These are phyloP conservation scores for Zygotorulaspora florentina DNA, from an alignment of 805 yeast genomes.

Conservation along the genomic window DNA sequence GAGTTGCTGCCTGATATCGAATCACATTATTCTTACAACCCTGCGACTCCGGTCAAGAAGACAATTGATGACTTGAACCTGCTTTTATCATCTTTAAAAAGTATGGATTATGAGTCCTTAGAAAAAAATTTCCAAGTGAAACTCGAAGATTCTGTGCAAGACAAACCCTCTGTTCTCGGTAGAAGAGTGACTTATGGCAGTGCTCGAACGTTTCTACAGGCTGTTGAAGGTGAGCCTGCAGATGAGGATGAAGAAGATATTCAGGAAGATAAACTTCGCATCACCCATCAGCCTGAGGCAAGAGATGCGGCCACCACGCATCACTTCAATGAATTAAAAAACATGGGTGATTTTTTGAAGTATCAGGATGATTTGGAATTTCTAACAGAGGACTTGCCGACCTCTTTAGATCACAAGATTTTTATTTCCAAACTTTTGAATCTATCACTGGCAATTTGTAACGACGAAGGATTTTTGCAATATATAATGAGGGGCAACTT, in stretches of 20 bases:
- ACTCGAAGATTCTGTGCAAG: slow-evolving; percentile 7
- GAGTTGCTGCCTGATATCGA: not conserved
- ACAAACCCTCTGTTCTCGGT: not conserved
- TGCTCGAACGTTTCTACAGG: slow-evolving; percentile 21
- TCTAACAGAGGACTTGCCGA: slow-evolving; percentile 21
- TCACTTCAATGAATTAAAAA: slow-evolving; percentile 29
- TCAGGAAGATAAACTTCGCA: slow-evolving; percentile 3
- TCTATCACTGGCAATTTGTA: slow-evolving; percentile 17
- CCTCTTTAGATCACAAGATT: not conserved
- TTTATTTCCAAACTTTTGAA: slow-evolving; percentile 23
- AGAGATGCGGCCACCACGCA: slow-evolving; percentile 11
- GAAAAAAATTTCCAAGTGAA: slow-evolving; percentile 10
- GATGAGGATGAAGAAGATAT: slow-evolving; percentile 11
- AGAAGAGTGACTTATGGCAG: slow-evolving; percentile 19
- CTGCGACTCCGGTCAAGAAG: slow-evolving; percentile 5
- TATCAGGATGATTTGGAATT: slow-evolving; percentile 38
- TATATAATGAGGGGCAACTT: slow-evolving; percentile 19
- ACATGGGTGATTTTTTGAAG: slow-evolving; percentile 35
- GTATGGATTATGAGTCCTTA: slow-evolving; percentile 3
- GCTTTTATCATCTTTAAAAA: slow-evolving; percentile 13
- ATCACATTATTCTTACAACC: not conserved
- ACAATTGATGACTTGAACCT: slow-evolving; percentile 15
- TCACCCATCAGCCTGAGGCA: not conserved
- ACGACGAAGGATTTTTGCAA: slow-evolving; percentile 17
- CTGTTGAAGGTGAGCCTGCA: slow-evolving; percentile 12